Evolutionary conservation across 2,329 filamentous ascomycete genomes (phyloP).

Genomic region (Fusarium sterilihyphosum): DNA sequence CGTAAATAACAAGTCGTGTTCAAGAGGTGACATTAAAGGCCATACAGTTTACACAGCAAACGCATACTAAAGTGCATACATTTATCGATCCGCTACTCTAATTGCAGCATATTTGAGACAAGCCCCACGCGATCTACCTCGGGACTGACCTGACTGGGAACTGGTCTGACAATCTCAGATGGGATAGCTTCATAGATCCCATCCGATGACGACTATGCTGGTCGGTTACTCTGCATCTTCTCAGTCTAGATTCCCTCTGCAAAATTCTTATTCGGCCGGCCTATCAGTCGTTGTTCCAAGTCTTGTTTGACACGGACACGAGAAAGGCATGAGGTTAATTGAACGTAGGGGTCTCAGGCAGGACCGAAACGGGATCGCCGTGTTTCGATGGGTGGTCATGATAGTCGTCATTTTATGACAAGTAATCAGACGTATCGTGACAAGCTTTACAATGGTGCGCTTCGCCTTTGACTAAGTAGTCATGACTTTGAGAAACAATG

Average conservation of each 20-base stretch:
- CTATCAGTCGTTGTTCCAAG: slow-evolving; percentile 11
- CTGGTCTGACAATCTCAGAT: slow-evolving; percentile 31
- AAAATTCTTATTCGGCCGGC: slow-evolving; percentile 8
- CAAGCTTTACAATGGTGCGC: slow-evolving; percentile 12
- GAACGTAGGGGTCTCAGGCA: slow-evolving; percentile 23
- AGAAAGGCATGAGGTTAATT: slow-evolving; percentile 37
- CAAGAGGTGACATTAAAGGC: slow-evolving; percentile 15
- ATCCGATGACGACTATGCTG: slow-evolving; percentile 21
- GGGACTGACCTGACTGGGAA: slow-evolving; percentile 19
- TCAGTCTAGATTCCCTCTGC: slow-evolving; percentile 12
- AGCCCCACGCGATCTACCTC: slow-evolving; percentile 34
- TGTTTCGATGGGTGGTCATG: slow-evolving; percentile 32
- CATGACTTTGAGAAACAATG: slow-evolving; percentile 27
- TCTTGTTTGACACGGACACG: slow-evolving; percentile 9
- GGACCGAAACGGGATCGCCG: slow-evolving; percentile 25
- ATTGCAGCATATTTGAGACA: slow-evolving; percentile 18
- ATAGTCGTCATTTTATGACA: slow-evolving; percentile 25
- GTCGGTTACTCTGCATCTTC: slow-evolving; percentile 7
- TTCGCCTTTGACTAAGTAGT: slow-evolving; percentile 2
- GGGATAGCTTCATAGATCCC: slow-evolving; percentile 26
- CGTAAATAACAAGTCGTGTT: slow-evolving; percentile 4
- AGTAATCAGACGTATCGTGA: slow-evolving; percentile 12
- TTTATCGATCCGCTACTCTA: slow-evolving; percentile 15
- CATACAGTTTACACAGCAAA: neutral
- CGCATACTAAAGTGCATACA: slow-evolving; percentile 20